Evolutionary conservation across 2,329 filamentous ascomycete species (phyloP), one percentile per base, ranked within the genome.

Genomic region (Alternaria longipes): DNA sequence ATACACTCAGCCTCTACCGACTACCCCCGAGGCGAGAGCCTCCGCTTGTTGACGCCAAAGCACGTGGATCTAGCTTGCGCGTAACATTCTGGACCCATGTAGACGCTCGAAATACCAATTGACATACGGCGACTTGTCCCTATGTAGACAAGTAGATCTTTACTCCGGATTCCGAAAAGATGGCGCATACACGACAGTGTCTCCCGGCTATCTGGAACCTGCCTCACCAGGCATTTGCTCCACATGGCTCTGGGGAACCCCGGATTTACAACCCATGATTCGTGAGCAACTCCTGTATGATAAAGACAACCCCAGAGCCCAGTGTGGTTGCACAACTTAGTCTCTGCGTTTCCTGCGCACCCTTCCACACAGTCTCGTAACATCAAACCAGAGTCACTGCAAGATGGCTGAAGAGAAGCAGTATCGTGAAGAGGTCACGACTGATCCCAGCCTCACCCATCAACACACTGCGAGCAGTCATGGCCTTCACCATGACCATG

Each of bases 401-500:
- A 62, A 20, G 40, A 72, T 73, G 70, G 65, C 64, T 22, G 68
- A 65, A 47, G 65, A 72, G 49, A 72, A 72, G 60, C 62, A 58
- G 24, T 47, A 56, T 32, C 57, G 55, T 8, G 63, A 69, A 41
- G 51, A 66, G 8, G 54, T 66, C 22, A 54, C 63, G 1, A 54
- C 56, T n/a, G 20, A 34, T 20, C 47, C 28, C 49, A 32, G 41
- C 16, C 40, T 60, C n/a, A 56, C 60, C 8, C 56, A 65, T 34
- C 57, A 63, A 11, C 52, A 66, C 16, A 56, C 49, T 3, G 20
- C 58, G 22, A 50, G 40, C 50, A 66, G 59, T 8, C 53, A 57
- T 38, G 72, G 67, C 28, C 69, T 75, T 14, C 70, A 74, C 44
- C 72, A 75, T 44, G 73, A 75, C 28, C 70, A 72, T 32, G 61